Conservation (phyloP, 2,329 filamentous ascomycete genomes). For the Tolypocladium guangdongense region DNA sequence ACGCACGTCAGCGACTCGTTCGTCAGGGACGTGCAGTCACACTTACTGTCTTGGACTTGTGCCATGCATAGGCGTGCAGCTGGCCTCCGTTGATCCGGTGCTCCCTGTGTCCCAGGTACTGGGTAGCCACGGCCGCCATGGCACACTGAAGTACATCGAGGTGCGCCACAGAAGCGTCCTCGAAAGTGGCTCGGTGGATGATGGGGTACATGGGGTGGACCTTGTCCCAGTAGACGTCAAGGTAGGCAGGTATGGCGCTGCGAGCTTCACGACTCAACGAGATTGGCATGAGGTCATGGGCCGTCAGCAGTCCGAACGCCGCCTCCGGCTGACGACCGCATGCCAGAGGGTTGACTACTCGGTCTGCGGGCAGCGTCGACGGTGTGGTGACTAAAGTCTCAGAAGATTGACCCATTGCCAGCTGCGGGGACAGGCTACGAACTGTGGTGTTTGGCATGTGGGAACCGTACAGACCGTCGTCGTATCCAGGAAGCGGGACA, state of each 20-base stretch:
- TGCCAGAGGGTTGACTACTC: conserved; percentile 22
- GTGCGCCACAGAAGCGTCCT: conserved; percentile 25
- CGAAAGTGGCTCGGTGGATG: conserved; percentile 35
- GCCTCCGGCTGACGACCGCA: conserved; percentile 30
- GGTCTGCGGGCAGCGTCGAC: conserved; percentile 23
- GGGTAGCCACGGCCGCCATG: conserved; percentile 47
- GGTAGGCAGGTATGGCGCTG: conserved; percentile 36
- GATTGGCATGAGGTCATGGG: conserved; percentile 14
- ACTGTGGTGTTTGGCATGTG: conserved; percentile 29
- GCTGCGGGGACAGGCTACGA: conserved; percentile 38
- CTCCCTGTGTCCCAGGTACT: conserved; percentile 35
- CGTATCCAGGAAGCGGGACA: conserved; percentile 23
- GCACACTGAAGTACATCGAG: conserved; percentile 36
- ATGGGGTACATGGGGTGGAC: conserved; percentile 38
- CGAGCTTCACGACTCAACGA: conserved; percentile 27
- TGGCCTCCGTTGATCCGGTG: conserved; percentile 38
- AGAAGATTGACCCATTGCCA: conserved; percentile 33
- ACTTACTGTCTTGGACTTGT: conserved; percentile 40
- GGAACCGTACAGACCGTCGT: conserved; percentile 25
- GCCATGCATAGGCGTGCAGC: conserved; percentile 40
- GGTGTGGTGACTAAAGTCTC: conserved; percentile 38
- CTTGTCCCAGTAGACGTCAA: conserved; percentile 42
- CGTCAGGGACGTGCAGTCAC: background rate
- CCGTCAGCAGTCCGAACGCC: conserved; percentile 23
- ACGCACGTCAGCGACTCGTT: background rate